phyloP scores from a whole-genome alignment of 2,329 filamentous ascomycete genomes.

The Exophiala bonariae region DNA sequence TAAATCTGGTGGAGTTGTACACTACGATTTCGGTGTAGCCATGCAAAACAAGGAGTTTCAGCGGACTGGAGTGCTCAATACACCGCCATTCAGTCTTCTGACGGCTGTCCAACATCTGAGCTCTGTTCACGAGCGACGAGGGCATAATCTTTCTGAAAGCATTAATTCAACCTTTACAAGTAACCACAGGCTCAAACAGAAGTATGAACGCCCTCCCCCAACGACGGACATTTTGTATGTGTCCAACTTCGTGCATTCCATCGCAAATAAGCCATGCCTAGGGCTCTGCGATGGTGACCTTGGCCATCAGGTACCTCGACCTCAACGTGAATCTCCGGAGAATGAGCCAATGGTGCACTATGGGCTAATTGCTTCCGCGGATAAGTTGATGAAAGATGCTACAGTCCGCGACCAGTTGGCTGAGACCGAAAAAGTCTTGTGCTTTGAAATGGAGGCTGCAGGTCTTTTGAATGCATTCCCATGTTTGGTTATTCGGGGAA shows the following conservation, averaged over 20 bases:
- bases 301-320: background rate
- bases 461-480: conserved; percentile 23
- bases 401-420: conserved; percentile 37
- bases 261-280: background rate
- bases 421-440: conserved; percentile 18
- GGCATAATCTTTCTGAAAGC: background rate
- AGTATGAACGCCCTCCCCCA: background rate
- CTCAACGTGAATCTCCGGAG: background rate
- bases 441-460: conserved; percentile 26
- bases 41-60: background rate
- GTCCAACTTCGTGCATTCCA: background rate
- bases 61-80: background rate
- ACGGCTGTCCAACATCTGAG: background rate
- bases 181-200: background rate
- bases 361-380: conserved; percentile 41
- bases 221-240: background rate
- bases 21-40: conserved; percentile 20
- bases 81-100: background rate
- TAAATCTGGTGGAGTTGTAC: conserved; percentile 25
- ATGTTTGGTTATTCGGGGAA: conserved; percentile 22
- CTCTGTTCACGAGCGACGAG: background rate
- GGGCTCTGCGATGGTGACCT: background rate
- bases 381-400: conserved; percentile 43
- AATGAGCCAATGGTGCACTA: conserved; percentile 30
- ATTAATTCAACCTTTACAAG: background rate